phyloP scores from a whole-genome alignment of 2,329 filamentous ascomycete species.

The Calonectria crousiana region DNA sequence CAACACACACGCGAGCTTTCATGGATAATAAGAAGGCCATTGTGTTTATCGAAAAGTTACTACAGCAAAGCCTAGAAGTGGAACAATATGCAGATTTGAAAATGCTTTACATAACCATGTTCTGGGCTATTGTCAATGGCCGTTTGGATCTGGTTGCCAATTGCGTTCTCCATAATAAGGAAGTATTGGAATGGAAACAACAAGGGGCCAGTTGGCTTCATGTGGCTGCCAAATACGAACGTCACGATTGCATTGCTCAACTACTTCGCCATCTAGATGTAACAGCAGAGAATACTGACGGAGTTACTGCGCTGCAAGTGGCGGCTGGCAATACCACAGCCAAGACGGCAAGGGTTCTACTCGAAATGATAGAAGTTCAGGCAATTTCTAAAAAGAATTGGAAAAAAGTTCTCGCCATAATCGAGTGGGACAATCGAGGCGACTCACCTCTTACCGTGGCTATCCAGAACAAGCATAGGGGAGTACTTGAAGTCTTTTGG shows the following conservation, averaged over 20 bases:
- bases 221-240: background rate
- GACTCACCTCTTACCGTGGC: background rate
- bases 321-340: background rate
- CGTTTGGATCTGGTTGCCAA: background rate
- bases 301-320: background rate
- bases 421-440: background rate
- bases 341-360: background rate
- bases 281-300: background rate
- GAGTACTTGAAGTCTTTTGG: background rate
- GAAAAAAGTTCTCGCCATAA: background rate
- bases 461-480: background rate
- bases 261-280: background rate
- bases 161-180: background rate
- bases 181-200: background rate
- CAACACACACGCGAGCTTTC: background rate
- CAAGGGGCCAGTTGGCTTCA: background rate
- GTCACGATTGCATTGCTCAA: background rate
- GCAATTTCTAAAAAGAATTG: background rate
- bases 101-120: background rate
- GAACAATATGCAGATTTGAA: background rate
- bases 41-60: background rate
- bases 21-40: background rate
- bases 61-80: background rate
- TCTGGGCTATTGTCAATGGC: background rate
- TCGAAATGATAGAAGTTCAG: background rate